phyloP scores from a whole-genome alignment of 1,139 yeast species.

The Diutina sp. region DNA sequence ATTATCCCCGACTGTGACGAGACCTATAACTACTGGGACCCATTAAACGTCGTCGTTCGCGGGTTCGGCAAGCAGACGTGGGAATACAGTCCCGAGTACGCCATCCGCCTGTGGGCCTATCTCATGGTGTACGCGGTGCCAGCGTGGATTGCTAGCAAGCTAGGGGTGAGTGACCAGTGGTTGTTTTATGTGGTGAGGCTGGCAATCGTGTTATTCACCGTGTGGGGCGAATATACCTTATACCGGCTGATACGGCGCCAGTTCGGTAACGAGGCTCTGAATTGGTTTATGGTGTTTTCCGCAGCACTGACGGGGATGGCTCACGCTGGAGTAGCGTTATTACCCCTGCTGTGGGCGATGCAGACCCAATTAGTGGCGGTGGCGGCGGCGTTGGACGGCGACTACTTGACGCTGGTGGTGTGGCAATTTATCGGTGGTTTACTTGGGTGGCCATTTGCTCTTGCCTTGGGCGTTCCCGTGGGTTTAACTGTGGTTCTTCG shows the following conservation, averaged over 20 bases:
- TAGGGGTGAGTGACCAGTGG: slow-evolving; percentile 12
- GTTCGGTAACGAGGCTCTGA: slow-evolving; percentile 27
- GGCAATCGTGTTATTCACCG: slow-evolving; percentile 40
- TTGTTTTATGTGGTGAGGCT: slow-evolving; percentile 44
- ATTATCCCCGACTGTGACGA: slow-evolving; percentile 75
- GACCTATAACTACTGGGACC: slow-evolving; percentile 86
- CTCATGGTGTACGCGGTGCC: slow-evolving; percentile 35
- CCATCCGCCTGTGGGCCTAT: slow-evolving; percentile 80
- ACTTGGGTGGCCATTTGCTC: slow-evolving; percentile 86
- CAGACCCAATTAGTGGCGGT: slow-evolving; percentile 46
- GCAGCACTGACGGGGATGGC: slow-evolving; percentile 52
- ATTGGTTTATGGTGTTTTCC: slow-evolving; percentile 44
- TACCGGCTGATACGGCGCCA: slow-evolving; percentile 27
- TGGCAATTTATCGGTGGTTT: slow-evolving; percentile 57
- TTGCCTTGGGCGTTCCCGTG: slow-evolving; percentile 53
- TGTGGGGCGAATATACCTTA: slow-evolving; percentile 40
- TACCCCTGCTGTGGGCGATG: slow-evolving; percentile 86
- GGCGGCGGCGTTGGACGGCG: slow-evolving; percentile 14
- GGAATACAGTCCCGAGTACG: slow-evolving; percentile 90
- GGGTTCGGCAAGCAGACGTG: slow-evolving; percentile 90
- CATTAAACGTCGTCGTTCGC: slow-evolving; percentile 63
- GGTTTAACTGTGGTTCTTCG: slow-evolving; percentile 9
- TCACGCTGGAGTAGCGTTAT: slow-evolving; percentile 73
- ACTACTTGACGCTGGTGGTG: slow-evolving; percentile 3
- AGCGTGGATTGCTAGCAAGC: slow-evolving; percentile 4